Evolutionary conservation across 2,329 filamentous ascomycete species (phyloP), one percentile per base, ranked within the genome.

Genomic region (Daldinia sp.): DNA sequence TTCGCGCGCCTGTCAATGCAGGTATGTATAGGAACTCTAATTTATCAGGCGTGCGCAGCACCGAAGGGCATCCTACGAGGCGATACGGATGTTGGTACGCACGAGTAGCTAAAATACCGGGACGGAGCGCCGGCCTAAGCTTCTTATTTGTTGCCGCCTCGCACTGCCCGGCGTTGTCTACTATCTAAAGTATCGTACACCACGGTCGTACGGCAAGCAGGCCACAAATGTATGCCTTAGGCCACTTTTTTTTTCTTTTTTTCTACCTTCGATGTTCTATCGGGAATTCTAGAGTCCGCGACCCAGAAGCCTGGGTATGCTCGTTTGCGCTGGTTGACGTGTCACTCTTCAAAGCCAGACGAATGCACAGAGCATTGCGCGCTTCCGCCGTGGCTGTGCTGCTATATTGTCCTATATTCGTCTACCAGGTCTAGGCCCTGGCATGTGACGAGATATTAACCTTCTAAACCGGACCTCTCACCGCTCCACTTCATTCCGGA

Each of bases 401-500:
- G 53, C 55, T 60, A 56, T 60, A 57, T 57, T 59, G 15, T 43
- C 53, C 45, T 55, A 56, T 56, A n/a, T 39, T 32, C 51, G 32
- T 59, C 49, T 58, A 54, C 58, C 25, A 32, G 58, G 45, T 55
- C 58, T 66, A 63, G 64, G 52, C 60, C 53, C 56, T 58, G 29
- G 61, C 61, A 68, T 68, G 61, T 61, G 61, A 67, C 55, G 53
- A 62, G 43, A 57, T 51, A 57, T 53, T 52, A 61, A 56, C 45
- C 30, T 35, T 53, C 39, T 39, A 37, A 52, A 37, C 41, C 32
- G 39, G 55, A 35, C 45, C 27, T 52, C 34, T 64, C 37, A 64
- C 66, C 69, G 66, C 69, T 72, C 70, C 70, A 72, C 69, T 72
- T 61, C 59, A 53, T 72, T 72, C 70, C 70, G 71, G 68, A 72